Evolutionary conservation across 768 basidiomycete species (phyloP).

Genomic region (Tulasnella sp.): DNA sequence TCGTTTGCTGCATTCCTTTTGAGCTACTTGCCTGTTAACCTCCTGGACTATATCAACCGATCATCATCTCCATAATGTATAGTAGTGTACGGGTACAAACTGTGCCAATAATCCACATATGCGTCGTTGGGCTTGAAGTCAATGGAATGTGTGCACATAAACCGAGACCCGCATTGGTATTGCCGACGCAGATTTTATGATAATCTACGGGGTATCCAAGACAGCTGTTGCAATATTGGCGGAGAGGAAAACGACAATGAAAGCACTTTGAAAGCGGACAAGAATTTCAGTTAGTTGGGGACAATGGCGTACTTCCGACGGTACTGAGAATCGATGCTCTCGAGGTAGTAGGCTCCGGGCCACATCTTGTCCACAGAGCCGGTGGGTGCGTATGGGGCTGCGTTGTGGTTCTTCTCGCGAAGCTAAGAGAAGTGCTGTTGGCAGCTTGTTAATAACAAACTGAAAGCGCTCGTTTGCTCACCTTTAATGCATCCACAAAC

Average conservation of each 20-base stretch:
- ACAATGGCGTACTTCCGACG: slow-evolving; percentile 69
- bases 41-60: no score
- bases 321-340: slow-evolving; percentile 80
- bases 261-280: neutral
- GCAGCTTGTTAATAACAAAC: slow-evolving; percentile 16
- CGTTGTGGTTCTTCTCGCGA: slow-evolving; percentile 94
- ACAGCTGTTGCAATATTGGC: neutral
- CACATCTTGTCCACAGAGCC: slow-evolving; percentile 88
- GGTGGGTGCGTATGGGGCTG: slow-evolving; percentile 68
- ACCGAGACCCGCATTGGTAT: no score
- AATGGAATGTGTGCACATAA: no score
- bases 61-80: neutral
- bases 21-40: no score
- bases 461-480: slow-evolving; percentile 28
- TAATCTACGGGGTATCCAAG: neutral
- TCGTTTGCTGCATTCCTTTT: no score
- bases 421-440: slow-evolving; percentile 40
- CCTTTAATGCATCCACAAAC: slow-evolving; percentile 60
- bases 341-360: slow-evolving; percentile 89
- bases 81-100: neutral
- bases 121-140: no score
- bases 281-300: slow-evolving; percentile 20
- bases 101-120: no score
- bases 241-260: neutral
- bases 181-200: no score